These are phyloP conservation scores for Hypomontagnella submonticulosa DNA, from an alignment of 495 filamentous ascomycete species.

Conservation along the genomic window DNA sequence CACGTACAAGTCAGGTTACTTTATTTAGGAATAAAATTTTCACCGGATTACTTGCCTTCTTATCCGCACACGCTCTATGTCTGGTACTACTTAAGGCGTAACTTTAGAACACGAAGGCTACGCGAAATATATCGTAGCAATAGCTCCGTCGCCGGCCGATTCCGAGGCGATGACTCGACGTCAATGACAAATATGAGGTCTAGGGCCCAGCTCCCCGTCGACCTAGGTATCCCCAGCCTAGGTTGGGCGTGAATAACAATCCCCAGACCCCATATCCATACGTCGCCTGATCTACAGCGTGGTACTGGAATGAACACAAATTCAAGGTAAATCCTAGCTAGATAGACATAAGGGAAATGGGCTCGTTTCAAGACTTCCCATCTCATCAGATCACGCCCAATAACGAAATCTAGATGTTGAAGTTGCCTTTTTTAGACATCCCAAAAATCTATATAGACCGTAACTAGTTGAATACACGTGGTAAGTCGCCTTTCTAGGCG, in stretches of 20 bases:
- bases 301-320: background rate
- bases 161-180: conserved; percentile 8
- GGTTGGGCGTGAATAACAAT: conserved; percentile 32
- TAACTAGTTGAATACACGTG: conserved; percentile 17
- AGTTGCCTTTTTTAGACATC: background rate
- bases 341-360: background rate
- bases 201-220: conserved; percentile 9
- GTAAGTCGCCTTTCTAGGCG: conserved; percentile 21
- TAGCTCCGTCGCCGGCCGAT: conserved; percentile 22
- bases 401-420: background rate
- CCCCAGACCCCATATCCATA: conserved; percentile 24
- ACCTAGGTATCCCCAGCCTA: conserved; percentile 28
- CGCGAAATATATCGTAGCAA: conserved; percentile 12
- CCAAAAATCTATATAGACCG: background rate
- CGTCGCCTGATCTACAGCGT: conserved; percentile 13
- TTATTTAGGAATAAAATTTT: background rate
- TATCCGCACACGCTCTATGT: background rate
- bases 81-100: conserved; percentile 1
- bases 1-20: background rate
- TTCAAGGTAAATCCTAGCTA: conserved; percentile 21
- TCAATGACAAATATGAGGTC: conserved; percentile 11
- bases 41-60: conserved; percentile 1
- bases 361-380: background rate
- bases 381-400: conserved; percentile 12
- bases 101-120: background rate